Base-by-base conservation (phyloP, 2,329 filamentous ascomycete genomes). In the Cladorrhinum sp. region DNA sequence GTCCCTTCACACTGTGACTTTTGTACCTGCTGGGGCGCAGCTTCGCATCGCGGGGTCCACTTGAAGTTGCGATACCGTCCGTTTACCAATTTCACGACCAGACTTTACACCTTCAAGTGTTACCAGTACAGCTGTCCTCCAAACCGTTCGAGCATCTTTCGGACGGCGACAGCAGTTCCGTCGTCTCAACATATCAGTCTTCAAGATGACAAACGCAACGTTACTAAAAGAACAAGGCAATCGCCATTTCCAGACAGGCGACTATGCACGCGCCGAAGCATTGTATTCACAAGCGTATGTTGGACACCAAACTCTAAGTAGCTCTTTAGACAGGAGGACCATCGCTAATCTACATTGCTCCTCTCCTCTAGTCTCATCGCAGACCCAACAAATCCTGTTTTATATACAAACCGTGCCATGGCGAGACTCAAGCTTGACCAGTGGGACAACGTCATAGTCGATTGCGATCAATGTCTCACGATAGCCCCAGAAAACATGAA, bases 391-490 rank as follows among this genome's bases (percentile, higher is more conserved):
- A 95, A 96, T 71, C 85, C 89, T 1, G 80, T 89, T 27, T 83
- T 96, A 55, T 97, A 92, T 76, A 93, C 92, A 41, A 98, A 97
- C 76, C 90, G 93, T 57, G 91, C 92, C 55, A 89, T 96, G 76
- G 87, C 89, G 2, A 85, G 92, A 45, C 80, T 95, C 61, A 90
- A 89, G 75, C 82, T 96, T 22, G 77, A 82, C 62, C 80, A 85
- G 67, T 96, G 88, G 85, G 83, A 90, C 27, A 86, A 81, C 9
- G 92, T 89, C 53, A 87, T 95, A 64, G 79, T 85, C 62, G 93
- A 97, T 75, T 93, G 92, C 71, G 76, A 88, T 57, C 80, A 85
- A 55, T 92, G 90, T 65, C 87, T 97, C 54, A 81, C 85, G 61
- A 80, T 96, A 5, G 78, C 85, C 25, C 79, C 82, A 20, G 76